phyloP scores from a whole-genome alignment of 768 basidiomycete species.

The Trametes meyenii region DNA sequence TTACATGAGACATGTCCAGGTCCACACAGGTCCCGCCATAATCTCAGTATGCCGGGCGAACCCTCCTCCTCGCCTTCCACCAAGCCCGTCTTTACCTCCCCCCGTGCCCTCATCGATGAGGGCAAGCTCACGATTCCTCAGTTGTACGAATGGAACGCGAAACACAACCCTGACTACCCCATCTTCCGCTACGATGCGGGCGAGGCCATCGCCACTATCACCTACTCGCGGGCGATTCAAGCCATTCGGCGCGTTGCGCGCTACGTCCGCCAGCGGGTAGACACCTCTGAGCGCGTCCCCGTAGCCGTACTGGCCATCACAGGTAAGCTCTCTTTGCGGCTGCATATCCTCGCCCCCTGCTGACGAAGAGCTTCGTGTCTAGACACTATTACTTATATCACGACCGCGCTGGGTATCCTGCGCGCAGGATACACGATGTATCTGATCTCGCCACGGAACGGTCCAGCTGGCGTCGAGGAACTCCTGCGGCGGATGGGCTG shows the following conservation, averaged over 20 bases:
- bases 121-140: constrained; percentile 32
- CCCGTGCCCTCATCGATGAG: too few relatives aligned
- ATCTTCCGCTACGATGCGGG: constrained; percentile 31
- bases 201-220: constrained; percentile 32
- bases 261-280: constrained; percentile 9
- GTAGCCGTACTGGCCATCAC: constrained; percentile 29
- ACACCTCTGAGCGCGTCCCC: constrained; percentile 4
- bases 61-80: too few relatives aligned
- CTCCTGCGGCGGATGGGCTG: too few relatives aligned
- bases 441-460: too few relatives aligned
- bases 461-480: too few relatives aligned
- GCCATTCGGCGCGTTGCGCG: constrained; percentile 25
- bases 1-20: too few relatives aligned
- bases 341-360: neutral
- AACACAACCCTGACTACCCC: constrained; percentile 37
- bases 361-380: too few relatives aligned
- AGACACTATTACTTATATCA: constrained; percentile 30
- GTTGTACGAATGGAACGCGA: constrained; percentile 39
- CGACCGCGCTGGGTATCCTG: neutral
- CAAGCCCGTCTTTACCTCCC: too few relatives aligned
- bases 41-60: too few relatives aligned
- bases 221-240: constrained; percentile 29
- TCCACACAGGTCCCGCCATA: too few relatives aligned
- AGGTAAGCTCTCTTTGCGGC: neutral
- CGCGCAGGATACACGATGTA: too few relatives aligned